Conservation (phyloP, 495 filamentous ascomycete species). For the Neurospora sp. region DNA sequence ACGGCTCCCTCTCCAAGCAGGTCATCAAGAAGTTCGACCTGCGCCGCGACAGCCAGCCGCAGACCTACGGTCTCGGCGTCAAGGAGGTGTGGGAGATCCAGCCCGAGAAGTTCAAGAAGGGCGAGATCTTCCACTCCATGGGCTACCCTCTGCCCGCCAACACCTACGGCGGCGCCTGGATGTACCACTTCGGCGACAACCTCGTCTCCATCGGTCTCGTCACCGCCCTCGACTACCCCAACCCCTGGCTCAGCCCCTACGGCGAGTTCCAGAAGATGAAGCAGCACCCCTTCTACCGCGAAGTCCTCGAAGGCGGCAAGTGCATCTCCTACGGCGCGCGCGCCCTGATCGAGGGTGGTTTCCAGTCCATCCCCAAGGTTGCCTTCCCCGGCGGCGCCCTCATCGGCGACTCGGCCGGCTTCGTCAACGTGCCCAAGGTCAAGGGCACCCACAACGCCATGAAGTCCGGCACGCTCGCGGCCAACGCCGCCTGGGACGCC, state of each 20-base stretch:
- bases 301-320: constrained; percentile 82
- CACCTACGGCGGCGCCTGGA: constrained; percentile 93
- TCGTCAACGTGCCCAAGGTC: constrained; percentile 96
- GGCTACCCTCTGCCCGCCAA: constrained; percentile 83
- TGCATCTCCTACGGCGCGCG: constrained; percentile 96
- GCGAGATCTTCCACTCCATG: constrained; percentile 82
- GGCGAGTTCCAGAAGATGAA: constrained; percentile 98
- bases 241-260: constrained; percentile 95
- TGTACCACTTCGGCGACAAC: constrained; percentile 99
- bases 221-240: constrained; percentile 89
- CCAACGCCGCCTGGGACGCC: constrained; percentile 75
- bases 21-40: constrained; percentile 93
- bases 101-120: constrained; percentile 84
- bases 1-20: constrained; percentile 92
- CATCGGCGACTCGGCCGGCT: constrained; percentile 92
- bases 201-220: constrained; percentile 90
- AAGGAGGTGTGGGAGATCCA: constrained; percentile 98
- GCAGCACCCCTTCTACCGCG: constrained; percentile 81
- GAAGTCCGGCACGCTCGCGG: constrained; percentile 94
- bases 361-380: constrained; percentile 93
- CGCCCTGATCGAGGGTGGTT: constrained; percentile 90
- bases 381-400: constrained; percentile 93
- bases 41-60: constrained; percentile 75
- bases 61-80: constrained; percentile 89
- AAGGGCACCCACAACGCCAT: constrained; percentile 98